Evolutionary conservation across 2,329 filamentous ascomycete genomes (phyloP), one percentile per base, ranked within the genome.

Genomic region (Aphanocladium album): DNA sequence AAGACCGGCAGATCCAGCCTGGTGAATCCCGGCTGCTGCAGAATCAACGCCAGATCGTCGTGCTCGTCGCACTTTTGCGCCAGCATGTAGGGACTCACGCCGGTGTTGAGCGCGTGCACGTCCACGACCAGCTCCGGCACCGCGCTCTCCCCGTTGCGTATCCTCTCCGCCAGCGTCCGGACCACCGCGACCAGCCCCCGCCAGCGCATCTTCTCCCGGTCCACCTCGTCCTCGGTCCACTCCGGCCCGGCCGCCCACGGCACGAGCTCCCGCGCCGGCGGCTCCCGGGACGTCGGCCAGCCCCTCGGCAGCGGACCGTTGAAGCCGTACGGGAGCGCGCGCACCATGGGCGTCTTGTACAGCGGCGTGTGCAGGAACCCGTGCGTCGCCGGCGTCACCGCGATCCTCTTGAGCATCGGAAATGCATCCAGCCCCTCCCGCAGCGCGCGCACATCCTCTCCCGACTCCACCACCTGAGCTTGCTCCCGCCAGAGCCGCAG

Each of bases 381-480:
- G 62, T 79, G 77, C 0, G 74, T 67, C 2, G 74, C 73, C 7
- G 72, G 72, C 3, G 77, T 78, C 14, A 80, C 60, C 0, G 68
- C 76, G 9, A 80, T 64, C 47, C 69, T 71, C 37, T 60, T 68
- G 2, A 80, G 64, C 2, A 65, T 67, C 0, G 74, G 71, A 47
- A 79, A 77, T 3, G 64, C 68, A 12, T 64, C 46, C 2, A 78
- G 30, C 2, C 68, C 74, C 46, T 72, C 69, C 16, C 67, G 55
- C 2, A 80, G 67, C 5, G 69, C 74, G 11, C 65, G 53, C 2
- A 64, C 61, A 56, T 79, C 72, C 2, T 25, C 45, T 1, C n/a
- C 23, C 0, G 21, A 21, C 12, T 9, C 17, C 11, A 57, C 30
- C 9, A 6, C 21, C 33, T 2, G 14, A 5, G 2, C 16, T 33